Evolutionary conservation across 2,329 filamentous ascomycete genomes (phyloP), one percentile per base, ranked within the genome.

Genomic region (Beauveria asiatica): DNA sequence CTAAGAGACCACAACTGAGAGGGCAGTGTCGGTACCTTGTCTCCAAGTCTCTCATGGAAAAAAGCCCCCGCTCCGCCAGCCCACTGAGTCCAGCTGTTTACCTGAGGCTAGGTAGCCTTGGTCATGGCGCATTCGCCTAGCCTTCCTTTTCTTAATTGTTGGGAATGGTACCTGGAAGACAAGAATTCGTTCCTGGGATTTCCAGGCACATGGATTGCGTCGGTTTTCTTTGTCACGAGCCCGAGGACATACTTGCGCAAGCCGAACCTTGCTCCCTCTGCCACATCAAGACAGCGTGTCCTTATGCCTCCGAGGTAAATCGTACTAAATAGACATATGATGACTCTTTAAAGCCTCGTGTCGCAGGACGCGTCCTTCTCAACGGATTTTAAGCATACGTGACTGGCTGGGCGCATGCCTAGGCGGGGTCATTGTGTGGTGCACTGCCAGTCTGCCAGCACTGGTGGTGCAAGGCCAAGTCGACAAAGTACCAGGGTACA

Each of bases 321-420:
- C 9, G 5, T 21, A 21, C 33, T n/a, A n/a, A n/a, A n/a, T n/a
- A n/a, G n/a, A n/a, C n/a, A n/a, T n/a, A n/a, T n/a, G n/a, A 49
- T 49, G 54, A 41, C 44, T n/a, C 45, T 57, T 37, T 33, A 49
- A 17, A 57, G 27, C 30, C 17, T 49, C 33, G 45, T 41, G 30
- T 57, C 30, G 45, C 54, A 49, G 33, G 21, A 49, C 54, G 44
- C 33, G 19, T 27, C 54, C 33, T 57, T 49, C 54, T 57, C 54
- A 57, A 57, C 54, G 54, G 54, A 57, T 57, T 57, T 57, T 57
- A 33, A 39, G 21, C 30, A 13, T 48, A 45, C 41, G 11, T 41
- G 19, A 49, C 44, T 57, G 54, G 44, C 45, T 33, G 33, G 33
- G 30, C 21, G 45, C 44, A 30, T 30, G 4, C 7, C 19, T 25